Percentiles rank a stretch among this genome's conserved stretches.
Conservation (phyloP, 306 rosid species). For the Cajanus cajan region DNA sequence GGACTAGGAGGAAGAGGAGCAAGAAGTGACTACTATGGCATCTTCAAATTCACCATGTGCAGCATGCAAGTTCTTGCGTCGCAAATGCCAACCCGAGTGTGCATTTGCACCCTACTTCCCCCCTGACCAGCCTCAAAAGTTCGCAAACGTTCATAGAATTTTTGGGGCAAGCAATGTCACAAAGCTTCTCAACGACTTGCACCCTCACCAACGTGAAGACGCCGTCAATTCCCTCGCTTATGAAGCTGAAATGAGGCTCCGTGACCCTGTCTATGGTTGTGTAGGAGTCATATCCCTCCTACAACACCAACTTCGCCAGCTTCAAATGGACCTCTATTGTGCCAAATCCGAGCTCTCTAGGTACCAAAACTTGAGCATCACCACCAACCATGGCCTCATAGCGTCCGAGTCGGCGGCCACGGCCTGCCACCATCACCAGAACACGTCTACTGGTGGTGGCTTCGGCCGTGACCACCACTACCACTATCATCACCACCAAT, state of each 20-base stretch:
- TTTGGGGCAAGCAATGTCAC: constrained; percentile 96
- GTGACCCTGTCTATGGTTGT: constrained; percentile 94
- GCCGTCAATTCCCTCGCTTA: constrained; percentile 97
- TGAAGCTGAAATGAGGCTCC: constrained; percentile 95
- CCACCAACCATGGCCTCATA: constrained; percentile 46
- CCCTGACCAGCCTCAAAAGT: constrained; percentile 95
- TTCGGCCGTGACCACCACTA: constrained; percentile 28
- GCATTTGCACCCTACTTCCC: constrained; percentile 96
- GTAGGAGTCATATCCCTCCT: constrained; percentile 92
- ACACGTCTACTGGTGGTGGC: constrained; percentile 14
- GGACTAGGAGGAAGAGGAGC: neutral
- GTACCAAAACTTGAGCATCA: constrained; percentile 60
- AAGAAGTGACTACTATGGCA: constrained; percentile 23
- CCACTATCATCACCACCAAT: constrained; percentile 58
- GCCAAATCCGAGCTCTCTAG: constrained; percentile 91
- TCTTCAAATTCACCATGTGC: constrained; percentile 78
- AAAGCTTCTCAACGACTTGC: constrained; percentile 84
- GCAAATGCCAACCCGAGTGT: constrained; percentile 93
- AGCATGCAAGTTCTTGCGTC: constrained; percentile 92
- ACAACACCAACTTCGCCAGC: constrained; percentile 95
- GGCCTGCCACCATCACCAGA: constrained; percentile 30
- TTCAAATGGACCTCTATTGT: constrained; percentile 84
- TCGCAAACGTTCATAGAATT: constrained; percentile 88
- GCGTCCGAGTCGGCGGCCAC: constrained; percentile 19
- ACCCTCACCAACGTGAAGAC: constrained; percentile 92